phyloP scores from a whole-genome alignment of 495 filamentous ascomycete species.

The Trichoderma parareesei region DNA sequence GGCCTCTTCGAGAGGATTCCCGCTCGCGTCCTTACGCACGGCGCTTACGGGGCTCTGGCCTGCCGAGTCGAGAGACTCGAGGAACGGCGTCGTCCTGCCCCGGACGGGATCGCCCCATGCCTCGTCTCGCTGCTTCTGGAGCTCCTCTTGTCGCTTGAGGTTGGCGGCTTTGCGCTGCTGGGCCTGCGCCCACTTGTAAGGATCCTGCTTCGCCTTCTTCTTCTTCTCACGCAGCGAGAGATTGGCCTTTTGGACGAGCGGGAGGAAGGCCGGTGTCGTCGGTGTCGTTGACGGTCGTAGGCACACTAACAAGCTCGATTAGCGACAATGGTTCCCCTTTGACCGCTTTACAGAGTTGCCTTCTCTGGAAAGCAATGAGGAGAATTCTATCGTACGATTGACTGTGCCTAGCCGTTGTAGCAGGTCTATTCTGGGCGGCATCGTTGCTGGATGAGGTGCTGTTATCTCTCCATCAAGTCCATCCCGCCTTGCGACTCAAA shows the following conservation, averaged over 20 bases:
- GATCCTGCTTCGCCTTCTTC: slow-evolving; percentile 48
- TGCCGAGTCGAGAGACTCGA: slow-evolving; percentile 67
- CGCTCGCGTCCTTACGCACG: slow-evolving; percentile 29
- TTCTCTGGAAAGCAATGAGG: background rate
- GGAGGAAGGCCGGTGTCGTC: slow-evolving; percentile 29
- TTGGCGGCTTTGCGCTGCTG: slow-evolving; percentile 75
- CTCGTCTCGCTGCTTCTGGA: slow-evolving; percentile 45
- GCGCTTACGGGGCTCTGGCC: slow-evolving; percentile 31
- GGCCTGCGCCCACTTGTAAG: slow-evolving; percentile 61
- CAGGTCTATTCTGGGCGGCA: slow-evolving; percentile 68
- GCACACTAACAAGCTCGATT: slow-evolving; percentile 31
- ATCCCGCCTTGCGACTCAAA: background rate
- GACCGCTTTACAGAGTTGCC: background rate
- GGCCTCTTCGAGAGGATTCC: slow-evolving; percentile 25
- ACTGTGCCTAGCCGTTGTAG: slow-evolving; percentile 55
- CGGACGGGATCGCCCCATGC: slow-evolving; percentile 67
- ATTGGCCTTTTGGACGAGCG: slow-evolving; percentile 42
- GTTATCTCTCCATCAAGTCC: background rate
- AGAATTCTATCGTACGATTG: slow-evolving; percentile 40
- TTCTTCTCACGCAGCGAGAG: slow-evolving; percentile 38
- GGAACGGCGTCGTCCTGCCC: slow-evolving; percentile 70
- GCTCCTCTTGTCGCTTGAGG: slow-evolving; percentile 57
- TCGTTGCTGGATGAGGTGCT: slow-evolving; percentile 28
- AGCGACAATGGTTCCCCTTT: slow-evolving; percentile 5
- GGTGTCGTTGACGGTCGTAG: slow-evolving; percentile 34